Evolutionary conservation across 371 early-diverging fungal species (phyloP), one percentile per base, ranked within the genome.

Genomic region (Circinella minor): DNA sequence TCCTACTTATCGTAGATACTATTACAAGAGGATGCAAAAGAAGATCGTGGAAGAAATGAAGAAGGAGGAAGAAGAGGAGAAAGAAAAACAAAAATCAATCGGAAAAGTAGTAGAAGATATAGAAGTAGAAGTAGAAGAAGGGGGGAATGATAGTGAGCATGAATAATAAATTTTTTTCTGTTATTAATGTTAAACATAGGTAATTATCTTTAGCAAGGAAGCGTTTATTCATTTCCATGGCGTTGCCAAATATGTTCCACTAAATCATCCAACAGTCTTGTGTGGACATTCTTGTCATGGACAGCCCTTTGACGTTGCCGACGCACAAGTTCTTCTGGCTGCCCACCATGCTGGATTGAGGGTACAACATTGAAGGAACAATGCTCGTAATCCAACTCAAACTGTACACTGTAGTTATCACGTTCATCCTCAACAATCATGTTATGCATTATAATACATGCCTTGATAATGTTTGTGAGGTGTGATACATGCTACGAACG

Each of bases 391-490:
- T 49, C 14, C 49, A 49, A 49, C 14, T 49, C 49, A 49, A 11
- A 49, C 49, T 49, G 17, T 15, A 15, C 36, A n/a, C n/a, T n/a
- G n/a, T n/a, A n/a, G n/a, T n/a, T n/a, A n/a, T n/a, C n/a, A n/a
- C n/a, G n/a, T n/a, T 57, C 57, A 34, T 57, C 27, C 36, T 57
- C 57, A 20, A 57, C 36, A 27, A 57, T 57, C 57, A 57, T 57
- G 36, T 57, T 57, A 36, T 57, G 57, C 57, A 57, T 57, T 11
- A 57, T 57, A 36, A 59, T 37, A 34, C 59, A 59, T 4, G 59
- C 59, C 59, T 59, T 59, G 11, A 34, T 59, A 15, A 59, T 37
- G 59, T 59, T 37, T 59, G 27, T 4, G 20, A 59, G 36, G 59
- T 59, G 4, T 59, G 27, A 27, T 37, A 36, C 37, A 13, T 27